These are phyloP conservation scores for Tanozyma kutaoensis DNA, from an alignment of 805 yeast species.

Conservation along the genomic window DNA sequence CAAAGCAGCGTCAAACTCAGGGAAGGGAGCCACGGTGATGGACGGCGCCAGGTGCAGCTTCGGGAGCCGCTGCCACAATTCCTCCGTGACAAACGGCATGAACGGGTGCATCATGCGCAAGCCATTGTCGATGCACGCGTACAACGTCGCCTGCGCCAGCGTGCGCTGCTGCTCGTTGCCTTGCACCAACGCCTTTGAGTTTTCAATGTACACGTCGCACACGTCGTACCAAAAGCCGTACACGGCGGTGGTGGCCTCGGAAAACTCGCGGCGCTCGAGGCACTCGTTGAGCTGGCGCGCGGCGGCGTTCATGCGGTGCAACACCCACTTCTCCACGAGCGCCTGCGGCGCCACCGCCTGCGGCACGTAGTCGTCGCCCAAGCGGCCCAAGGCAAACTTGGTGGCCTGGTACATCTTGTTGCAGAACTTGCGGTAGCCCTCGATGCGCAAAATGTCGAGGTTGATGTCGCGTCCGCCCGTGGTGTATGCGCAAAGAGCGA, in stretches of 20 bases:
- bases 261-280: conserved; percentile 78
- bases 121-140: conserved; percentile 86
- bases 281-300: conserved; percentile 49
- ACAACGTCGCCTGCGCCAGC: conserved; percentile 89
- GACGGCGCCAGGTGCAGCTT: conserved; percentile 60
- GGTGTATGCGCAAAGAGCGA: conserved; percentile 95
- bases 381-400: conserved; percentile 85
- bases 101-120: conserved; percentile 90
- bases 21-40: conserved; percentile 72
- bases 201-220: conserved; percentile 97
- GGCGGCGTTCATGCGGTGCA: conserved; percentile 69
- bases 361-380: conserved; percentile 82
- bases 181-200: conserved; percentile 88
- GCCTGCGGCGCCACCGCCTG: conserved; percentile 63
- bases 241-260: conserved; percentile 73
- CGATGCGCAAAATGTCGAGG: conserved; percentile 90
- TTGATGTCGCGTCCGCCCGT: conserved; percentile 99
- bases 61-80: conserved; percentile 98
- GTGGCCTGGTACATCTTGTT: conserved; percentile 99
- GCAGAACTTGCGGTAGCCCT: conserved; percentile 98
- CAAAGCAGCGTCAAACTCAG: conserved; percentile 46
- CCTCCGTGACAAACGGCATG: conserved; percentile 96
- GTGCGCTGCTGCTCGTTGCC: conserved; percentile 75
- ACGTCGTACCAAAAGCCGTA: conserved; percentile 94
- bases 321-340: conserved; percentile 92